Conservation (phyloP, 257 asterid genomes). For the Nicotiana benthamiana region DNA sequence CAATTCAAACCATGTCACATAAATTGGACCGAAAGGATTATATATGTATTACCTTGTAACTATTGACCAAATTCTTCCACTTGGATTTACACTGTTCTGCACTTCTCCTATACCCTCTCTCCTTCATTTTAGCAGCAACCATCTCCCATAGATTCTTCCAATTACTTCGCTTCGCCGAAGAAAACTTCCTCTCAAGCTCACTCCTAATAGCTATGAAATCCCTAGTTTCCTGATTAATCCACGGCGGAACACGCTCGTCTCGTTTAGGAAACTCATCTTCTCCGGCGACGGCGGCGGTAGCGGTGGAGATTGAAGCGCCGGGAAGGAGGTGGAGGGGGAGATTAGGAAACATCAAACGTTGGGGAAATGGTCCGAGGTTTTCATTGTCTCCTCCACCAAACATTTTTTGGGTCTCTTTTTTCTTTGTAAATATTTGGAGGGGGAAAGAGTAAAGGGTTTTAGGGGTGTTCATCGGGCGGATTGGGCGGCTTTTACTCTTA, state of each 20-base stretch:
- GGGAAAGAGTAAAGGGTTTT: neutral
- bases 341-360: conserved; percentile 13
- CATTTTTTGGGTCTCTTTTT: neutral
- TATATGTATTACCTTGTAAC: conserved; percentile 39
- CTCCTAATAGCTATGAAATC: conserved; percentile 58
- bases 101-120: conserved; percentile 51
- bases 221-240: conserved; percentile 66
- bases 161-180: conserved; percentile 22
- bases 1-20: no score
- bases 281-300: conserved; percentile 2
- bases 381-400: conserved; percentile 12
- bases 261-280: conserved; percentile 45
- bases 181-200: conserved; percentile 39
- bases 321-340: conserved; percentile 16
- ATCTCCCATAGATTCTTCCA: conserved; percentile 45
- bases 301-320: conserved; percentile 8
- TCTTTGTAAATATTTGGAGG: neutral
- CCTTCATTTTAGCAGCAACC: conserved; percentile 46
- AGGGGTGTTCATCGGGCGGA: no score
- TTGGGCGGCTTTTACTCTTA: no score
- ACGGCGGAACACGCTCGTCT: conserved; percentile 60
- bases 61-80: conserved; percentile 55
- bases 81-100: conserved; percentile 65
- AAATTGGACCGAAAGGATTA: neutral
- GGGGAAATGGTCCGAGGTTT: conserved; percentile 4